Base-by-base conservation (phyloP, 768 basidiomycete genomes). In the Leccinum boreale region DNA sequence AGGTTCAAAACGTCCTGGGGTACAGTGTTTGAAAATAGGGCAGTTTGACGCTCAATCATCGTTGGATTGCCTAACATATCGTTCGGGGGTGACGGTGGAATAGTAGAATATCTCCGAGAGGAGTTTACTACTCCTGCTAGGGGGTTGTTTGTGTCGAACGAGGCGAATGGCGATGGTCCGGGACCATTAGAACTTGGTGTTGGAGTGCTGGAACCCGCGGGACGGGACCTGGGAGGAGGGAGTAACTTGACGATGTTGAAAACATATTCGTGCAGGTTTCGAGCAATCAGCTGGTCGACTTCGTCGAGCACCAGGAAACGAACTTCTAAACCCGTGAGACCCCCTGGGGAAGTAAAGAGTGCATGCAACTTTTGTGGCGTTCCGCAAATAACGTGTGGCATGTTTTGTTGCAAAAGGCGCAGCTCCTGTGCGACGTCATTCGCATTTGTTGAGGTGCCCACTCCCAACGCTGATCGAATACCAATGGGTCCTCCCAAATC, bases 1-100 rank as follows among this genome's bases (percentile, higher is more conserved):
- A 99, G 86, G 71, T 95, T 98, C 61, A 99, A 83, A 11, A 99
- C 97, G 68, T 99, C 97, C 70, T 96, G 94, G 15, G 94, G 96
- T 17, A 97, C 95, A 3, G 97, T 99, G 71, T 98, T 98, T 36
- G 94, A 96, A 74, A 98, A 98, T n/a, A 93, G 78, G 7, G 91
- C 92, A 4, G 92, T 93, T 73, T 95, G 94, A 24, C 94, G 86
- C 63, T 95, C 93, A 49, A 89, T 80, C 1, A 68, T 52, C 12
- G 66, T 28, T 23, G 78, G 60, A n/a, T 66, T 74, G 21, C 66
- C 68, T 31, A 68, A 65, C 49, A 62, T 65, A 19, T 77, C 75
- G 21, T 76, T 77, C 14, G 75, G 78, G 11, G 84, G 78, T 29
- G 84, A 73, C 3, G 77, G 62, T 14, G 79, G 74, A 26, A 85